Percentiles rank a stretch among this genome's conserved stretches.
Evolutionary conservation across 768 basidiomycete genomes (phyloP).

Genomic region (Tulasnella sp.): DNA sequence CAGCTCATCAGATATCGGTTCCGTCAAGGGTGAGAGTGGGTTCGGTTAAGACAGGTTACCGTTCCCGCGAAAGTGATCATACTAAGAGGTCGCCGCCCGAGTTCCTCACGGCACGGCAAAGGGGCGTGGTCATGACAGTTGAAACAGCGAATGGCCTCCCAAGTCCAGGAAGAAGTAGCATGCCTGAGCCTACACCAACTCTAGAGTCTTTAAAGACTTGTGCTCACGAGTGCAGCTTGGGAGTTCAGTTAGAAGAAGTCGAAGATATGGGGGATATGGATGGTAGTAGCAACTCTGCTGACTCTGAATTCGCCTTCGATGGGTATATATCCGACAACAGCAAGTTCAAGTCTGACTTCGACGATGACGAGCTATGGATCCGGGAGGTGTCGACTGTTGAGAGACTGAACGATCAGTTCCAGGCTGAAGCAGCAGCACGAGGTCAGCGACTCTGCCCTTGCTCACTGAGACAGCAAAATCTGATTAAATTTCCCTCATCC

Average conservation of each 20-base stretch:
- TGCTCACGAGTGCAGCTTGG: no score
- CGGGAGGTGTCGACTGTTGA: neutral
- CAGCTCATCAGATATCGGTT: no score
- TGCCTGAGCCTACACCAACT: no score
- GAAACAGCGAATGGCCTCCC: no score
- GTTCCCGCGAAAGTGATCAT: no score
- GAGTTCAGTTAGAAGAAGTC: neutral
- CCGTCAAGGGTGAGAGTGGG: no score
- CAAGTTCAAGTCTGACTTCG: neutral
- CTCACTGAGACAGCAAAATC: neutral
- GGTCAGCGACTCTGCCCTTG: neutral
- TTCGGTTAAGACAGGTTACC: no score
- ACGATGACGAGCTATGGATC: neutral
- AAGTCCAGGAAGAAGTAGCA: no score
- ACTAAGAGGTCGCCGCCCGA: no score
- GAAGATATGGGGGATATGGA: neutral
- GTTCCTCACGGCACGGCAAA: no score
- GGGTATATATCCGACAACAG: neutral
- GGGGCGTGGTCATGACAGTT: no score
- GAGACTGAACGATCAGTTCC: neutral
- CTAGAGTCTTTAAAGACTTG: no score
- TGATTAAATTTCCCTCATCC: neutral
- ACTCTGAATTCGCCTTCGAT: neutral
- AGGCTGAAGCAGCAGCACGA: neutral
- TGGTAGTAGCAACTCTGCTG: neutral